Evolutionary conservation across 306 rosid species (phyloP).

Genomic region (Vigna unguiculata): DNA sequence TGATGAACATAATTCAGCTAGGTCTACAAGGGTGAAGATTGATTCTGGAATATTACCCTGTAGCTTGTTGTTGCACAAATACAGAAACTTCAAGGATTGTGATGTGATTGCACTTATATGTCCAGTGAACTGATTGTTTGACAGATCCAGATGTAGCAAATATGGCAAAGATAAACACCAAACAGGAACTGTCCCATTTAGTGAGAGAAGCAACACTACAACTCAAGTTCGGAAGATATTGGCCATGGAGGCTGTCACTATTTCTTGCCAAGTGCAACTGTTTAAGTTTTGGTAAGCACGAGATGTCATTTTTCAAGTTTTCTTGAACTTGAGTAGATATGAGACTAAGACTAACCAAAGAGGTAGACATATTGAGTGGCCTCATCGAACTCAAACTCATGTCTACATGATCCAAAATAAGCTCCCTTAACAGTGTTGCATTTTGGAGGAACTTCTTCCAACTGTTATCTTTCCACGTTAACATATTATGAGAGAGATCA

Average conservation of each 20-base stretch:
- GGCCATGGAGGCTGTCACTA: neutral
- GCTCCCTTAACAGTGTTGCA: slow-evolving; percentile 1
- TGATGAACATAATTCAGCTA: neutral
- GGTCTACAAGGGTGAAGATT: neutral
- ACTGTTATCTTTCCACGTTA: neutral
- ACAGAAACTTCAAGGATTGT: neutral
- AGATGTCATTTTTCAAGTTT: neutral
- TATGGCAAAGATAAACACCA: too few species aligned
- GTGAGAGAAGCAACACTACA: neutral
- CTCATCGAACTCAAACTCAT: neutral
- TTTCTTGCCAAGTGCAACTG: too few species aligned
- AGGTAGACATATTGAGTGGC: neutral
- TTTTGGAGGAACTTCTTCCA: slow-evolving; percentile 3
- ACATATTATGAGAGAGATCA: too few species aligned
- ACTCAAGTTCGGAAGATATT: neutral
- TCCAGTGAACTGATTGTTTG: neutral
- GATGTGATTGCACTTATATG: neutral
- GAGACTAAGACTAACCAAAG: slow-evolving; percentile 32
- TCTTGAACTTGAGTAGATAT: accelerated
- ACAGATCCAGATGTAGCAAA: too few species aligned
- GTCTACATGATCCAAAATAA: neutral
- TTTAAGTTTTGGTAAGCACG: slow-evolving; percentile 14
- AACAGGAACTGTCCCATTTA: too few species aligned
- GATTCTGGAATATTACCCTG: neutral
- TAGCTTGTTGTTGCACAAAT: neutral